Conservation (phyloP, 2,329 filamentous ascomycete genomes). For the Aspergillus terreus region DNA sequence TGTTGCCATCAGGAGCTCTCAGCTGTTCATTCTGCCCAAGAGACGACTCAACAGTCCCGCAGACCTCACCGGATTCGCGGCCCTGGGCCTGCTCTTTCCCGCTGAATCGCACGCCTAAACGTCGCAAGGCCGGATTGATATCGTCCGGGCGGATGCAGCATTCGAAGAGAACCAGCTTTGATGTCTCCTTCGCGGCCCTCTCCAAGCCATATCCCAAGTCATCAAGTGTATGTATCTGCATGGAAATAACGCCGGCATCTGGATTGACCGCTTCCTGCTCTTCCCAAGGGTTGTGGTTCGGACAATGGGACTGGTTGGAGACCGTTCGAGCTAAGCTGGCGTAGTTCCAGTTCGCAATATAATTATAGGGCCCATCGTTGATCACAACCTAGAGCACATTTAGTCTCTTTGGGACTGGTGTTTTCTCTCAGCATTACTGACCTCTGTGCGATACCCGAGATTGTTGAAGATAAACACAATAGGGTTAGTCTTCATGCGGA, state of each 20-base stretch:
- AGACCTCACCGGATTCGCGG: no score
- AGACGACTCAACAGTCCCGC: no score
- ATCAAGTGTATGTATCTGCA: not conserved
- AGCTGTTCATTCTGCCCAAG: no score
- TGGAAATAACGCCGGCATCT: not conserved
- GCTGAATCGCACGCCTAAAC: not conserved
- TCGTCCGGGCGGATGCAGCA: slow-evolving; percentile 9
- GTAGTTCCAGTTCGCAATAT: slow-evolving; percentile 11
- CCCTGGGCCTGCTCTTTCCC: no score
- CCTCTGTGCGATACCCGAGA: slow-evolving; percentile 78
- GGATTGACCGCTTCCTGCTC: not conserved
- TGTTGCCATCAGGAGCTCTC: no score
- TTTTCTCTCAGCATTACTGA: not conserved
- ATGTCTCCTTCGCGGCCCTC: not conserved
- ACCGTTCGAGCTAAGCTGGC: slow-evolving; percentile 4
- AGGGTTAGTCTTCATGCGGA: slow-evolving; percentile 67
- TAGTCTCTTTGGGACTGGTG: not conserved
- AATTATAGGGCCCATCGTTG: slow-evolving; percentile 10
- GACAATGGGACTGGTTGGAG: not conserved
- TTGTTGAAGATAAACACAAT: slow-evolving; percentile 82
- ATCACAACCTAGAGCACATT: slow-evolving; percentile 3
- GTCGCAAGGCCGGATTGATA: slow-evolving; percentile 3
- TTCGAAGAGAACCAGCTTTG: slow-evolving; percentile 8
- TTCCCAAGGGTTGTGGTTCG: slow-evolving; percentile 1
- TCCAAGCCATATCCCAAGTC: not conserved